A percentile compares a stretch with the other conserved stretches of the same genome.
Evolutionary conservation across 2,329 filamentous ascomycete species (phyloP).

Genomic region (Septoria linicola): DNA sequence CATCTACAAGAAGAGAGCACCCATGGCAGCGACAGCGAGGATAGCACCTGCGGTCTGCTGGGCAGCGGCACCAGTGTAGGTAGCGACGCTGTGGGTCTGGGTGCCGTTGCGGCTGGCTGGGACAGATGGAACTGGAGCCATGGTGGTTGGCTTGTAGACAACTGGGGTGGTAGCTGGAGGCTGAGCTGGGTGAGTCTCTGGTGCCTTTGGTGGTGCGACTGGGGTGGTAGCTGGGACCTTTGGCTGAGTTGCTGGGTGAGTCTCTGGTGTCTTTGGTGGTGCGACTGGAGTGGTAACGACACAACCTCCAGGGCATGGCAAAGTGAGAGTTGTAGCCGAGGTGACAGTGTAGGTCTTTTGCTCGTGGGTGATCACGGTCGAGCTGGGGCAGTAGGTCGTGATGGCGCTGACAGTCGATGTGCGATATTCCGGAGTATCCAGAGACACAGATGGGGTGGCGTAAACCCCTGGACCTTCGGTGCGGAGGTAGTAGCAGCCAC

Average conservation of each 20-base stretch:
- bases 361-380: conserved; percentile 64
- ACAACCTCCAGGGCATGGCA: conserved; percentile 25
- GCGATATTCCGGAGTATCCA: background rate
- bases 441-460: background rate
- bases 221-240: conserved; percentile 54
- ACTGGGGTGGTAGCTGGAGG: background rate
- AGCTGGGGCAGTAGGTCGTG: conserved; percentile 70
- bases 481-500: conserved; percentile 19
- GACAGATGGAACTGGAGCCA: background rate
- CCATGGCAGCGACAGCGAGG: background rate
- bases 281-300: conserved; percentile 16
- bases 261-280: background rate
- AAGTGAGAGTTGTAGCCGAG: conserved; percentile 30
- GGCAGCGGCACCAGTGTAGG: conserved; percentile 5
- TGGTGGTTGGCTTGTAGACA: background rate
- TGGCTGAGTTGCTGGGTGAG: background rate
- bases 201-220: background rate
- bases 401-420: conserved; percentile 61
- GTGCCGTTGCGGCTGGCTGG: background rate
- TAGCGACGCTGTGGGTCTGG: background rate
- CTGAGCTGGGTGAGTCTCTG: conserved; percentile 49
- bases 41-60: background rate
- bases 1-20: conserved; percentile 12
- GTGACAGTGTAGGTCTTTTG: conserved; percentile 69
- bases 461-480: conserved; percentile 6